These are phyloP conservation scores for Colletotrichum caudatum DNA, from an alignment of 2,329 filamentous ascomycete species.

Conservation along the genomic window DNA sequence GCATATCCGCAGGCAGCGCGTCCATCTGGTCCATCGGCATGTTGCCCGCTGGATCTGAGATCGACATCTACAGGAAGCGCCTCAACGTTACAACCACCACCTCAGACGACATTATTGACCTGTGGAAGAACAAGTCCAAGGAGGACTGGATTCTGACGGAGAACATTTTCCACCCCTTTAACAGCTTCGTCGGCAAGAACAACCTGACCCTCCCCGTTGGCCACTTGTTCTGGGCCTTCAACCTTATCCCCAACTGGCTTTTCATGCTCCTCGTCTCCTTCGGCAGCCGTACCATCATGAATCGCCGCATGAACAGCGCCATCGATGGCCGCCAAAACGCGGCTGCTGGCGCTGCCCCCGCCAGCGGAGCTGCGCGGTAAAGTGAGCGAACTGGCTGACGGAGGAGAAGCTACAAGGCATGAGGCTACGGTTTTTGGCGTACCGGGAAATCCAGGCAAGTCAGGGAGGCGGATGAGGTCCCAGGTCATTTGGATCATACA, in stretches of 20 bases:
- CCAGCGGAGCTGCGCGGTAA: conserved; percentile 30
- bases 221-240: conserved; percentile 76
- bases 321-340: conserved; percentile 20
- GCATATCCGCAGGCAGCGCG: conserved; percentile 75
- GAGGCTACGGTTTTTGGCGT: conserved; percentile 9
- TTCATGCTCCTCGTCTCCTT: conserved; percentile 84
- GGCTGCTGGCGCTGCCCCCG: conserved; percentile 18
- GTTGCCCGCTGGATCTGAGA: conserved; percentile 71
- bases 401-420: conserved; percentile 20
- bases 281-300: conserved; percentile 79
- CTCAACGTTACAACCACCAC: conserved; percentile 79
- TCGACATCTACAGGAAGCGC: conserved; percentile 73
- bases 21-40: conserved; percentile 76
- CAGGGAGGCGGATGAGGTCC: background rate
- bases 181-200: conserved; percentile 73
- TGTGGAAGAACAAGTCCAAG: conserved; percentile 65
- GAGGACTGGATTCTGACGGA: conserved; percentile 62
- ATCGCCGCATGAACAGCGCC: conserved; percentile 47
- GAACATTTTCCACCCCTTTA: conserved; percentile 81
- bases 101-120: conserved; percentile 70
- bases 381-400: background rate
- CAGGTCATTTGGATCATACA: conserved; percentile 32
- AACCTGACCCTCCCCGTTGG: conserved; percentile 73
- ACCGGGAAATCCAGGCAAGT: background rate
- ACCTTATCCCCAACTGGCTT: conserved; percentile 77